phyloP scores from a whole-genome alignment of 2,329 filamentous ascomycete species.

The Alternaria panax region DNA sequence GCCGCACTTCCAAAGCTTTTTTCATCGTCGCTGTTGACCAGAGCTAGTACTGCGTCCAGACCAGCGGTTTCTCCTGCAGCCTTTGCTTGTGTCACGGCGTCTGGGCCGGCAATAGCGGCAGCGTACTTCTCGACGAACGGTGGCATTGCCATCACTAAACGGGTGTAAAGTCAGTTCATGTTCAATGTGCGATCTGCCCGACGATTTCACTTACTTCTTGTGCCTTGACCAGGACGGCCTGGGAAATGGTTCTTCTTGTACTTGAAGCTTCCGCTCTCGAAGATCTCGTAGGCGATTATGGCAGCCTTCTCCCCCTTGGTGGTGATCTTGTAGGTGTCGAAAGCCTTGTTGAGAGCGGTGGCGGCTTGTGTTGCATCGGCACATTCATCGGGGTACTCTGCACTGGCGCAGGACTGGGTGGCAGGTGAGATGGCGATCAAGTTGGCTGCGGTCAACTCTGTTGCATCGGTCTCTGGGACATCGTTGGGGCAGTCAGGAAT shows the following conservation, averaged over 20 bases:
- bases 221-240: constrained; percentile 73
- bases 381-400: constrained; percentile 65
- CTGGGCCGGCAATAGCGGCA: constrained; percentile 50
- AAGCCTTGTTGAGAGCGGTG: constrained; percentile 62
- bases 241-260: constrained; percentile 72
- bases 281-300: constrained; percentile 72
- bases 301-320: constrained; percentile 70
- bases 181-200: too few relatives aligned
- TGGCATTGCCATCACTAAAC: constrained; percentile 65
- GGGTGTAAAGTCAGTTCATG: background rate
- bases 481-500: constrained; percentile 19
- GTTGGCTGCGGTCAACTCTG: constrained; percentile 30
- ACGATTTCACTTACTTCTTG: constrained; percentile 38
- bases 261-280: constrained; percentile 73
- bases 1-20: constrained; percentile 65
- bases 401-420: constrained; percentile 61
- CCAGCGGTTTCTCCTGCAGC: constrained; percentile 45
- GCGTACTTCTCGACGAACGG: constrained; percentile 65
- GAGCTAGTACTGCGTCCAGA: constrained; percentile 55
- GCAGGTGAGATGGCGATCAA: constrained; percentile 65
- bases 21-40: constrained; percentile 58
- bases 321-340: constrained; percentile 65
- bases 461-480: background rate
- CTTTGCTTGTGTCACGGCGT: constrained; percentile 41
- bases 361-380: constrained; percentile 64